Evolutionary conservation across 495 filamentous ascomycete genomes (phyloP).

Genomic region (Podospora pseudoanserina): DNA sequence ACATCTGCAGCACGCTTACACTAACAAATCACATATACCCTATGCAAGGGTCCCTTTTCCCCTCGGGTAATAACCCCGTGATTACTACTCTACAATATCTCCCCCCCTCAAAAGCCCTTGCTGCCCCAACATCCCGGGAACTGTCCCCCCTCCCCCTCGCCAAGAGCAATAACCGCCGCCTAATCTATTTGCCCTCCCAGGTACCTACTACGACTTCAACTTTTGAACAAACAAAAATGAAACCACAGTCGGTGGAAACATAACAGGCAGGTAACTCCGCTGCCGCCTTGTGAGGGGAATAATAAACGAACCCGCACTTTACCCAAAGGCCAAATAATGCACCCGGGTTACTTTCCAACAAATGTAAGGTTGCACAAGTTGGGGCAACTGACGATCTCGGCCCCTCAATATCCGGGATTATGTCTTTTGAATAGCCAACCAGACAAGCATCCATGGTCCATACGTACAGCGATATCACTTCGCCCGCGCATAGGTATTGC

Average conservation of each 20-base stretch:
- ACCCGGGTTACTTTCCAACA: not conserved
- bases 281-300: not conserved
- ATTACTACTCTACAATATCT: not conserved
- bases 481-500: not conserved
- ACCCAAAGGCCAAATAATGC: not conserved
- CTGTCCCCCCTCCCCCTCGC: slow-evolving; percentile 2
- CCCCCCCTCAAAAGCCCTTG: not conserved
- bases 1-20: not conserved
- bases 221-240: not conserved
- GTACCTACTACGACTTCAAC: not conserved
- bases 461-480: not conserved
- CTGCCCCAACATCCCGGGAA: slow-evolving; percentile 11
- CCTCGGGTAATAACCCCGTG: not conserved
- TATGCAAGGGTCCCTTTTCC: not conserved
- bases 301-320: not conserved
- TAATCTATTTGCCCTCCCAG: slow-evolving; percentile 5
- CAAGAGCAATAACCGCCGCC: slow-evolving; percentile 22
- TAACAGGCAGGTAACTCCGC: not conserved
- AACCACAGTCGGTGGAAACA: not conserved
- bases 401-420: slow-evolving; percentile 20
- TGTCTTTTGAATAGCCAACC: not conserved
- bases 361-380: not conserved
- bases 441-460: no score
- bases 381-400: slow-evolving; percentile 8
- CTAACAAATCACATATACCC: not conserved